Base-by-base conservation (phyloP, 2,329 filamentous ascomycete species). In the Colletotrichum abscissum region DNA sequence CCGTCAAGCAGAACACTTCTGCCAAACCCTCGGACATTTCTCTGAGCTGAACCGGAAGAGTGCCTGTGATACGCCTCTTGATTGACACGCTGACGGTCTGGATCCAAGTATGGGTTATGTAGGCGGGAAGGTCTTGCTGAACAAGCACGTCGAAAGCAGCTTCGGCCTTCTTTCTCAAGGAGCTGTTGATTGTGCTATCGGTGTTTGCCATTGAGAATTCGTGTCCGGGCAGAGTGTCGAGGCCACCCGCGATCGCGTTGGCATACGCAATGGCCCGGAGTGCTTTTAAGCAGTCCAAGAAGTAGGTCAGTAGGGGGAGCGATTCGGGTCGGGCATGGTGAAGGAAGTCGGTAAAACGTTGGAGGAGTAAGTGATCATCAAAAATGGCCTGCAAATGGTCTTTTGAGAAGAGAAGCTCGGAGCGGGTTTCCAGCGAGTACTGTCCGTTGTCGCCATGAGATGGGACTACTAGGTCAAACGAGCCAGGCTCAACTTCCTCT, bases 1-100 rank as follows among this genome's bases (percentile, higher is more conserved):
- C 93, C 0, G 92, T 93, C 67, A 95, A 81, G 78, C 93, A 95
- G 76, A 95, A 95, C 0, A 94, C 92, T 79, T 95, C 93, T 0
- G 92, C 93, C 72, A 95, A 80, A 0, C 92, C 93, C 79, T 95
- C 92, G 0, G 92, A 93, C n/a, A 92, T 88, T 57, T 93, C 91
- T 56, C 89, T 86, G 28, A 94, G 83, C 76, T 92, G 87, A 1
- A 88, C 83, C 2, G 92, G 90, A 28, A 94, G 80, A 1, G 89
- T 93, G 4, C 92, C 92, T 0, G 91, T 92, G 26, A 95, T 90
- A 24, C 92, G 87, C 74, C 90, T 87, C 75, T 90, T 89, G 49
- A 95, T 92, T 30, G 92, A 93, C 19, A 89, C 82, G 77, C 90
- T 93, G n/a, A 93, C 92, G 11, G 92, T 90, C 70, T 91, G 89